Evolutionary conservation across 2,329 filamentous ascomycete species (phyloP).

Genomic region (Neofusicoccum kwambonambiense): DNA sequence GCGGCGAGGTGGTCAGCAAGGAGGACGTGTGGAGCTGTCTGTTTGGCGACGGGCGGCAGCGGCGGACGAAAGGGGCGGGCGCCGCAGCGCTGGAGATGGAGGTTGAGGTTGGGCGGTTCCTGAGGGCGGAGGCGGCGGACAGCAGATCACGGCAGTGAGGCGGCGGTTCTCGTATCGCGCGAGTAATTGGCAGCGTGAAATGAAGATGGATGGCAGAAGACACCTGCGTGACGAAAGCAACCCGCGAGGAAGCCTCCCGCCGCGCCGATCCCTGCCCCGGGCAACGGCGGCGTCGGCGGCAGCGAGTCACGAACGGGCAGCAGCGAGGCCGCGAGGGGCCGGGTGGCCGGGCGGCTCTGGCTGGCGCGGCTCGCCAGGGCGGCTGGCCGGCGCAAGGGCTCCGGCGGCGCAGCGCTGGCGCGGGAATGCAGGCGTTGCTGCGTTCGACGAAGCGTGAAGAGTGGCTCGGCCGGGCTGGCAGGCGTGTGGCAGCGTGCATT

Average conservation of each 20-base stretch:
- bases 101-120: conserved; percentile 49
- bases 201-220: neutral
- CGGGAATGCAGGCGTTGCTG: conserved; percentile 5
- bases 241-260: neutral
- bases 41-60: conserved; percentile 59
- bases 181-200: neutral
- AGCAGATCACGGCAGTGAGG: conserved; percentile 29
- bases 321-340: neutral
- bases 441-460: neutral
- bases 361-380: too few relatives aligned
- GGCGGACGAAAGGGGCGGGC: conserved; percentile 32
- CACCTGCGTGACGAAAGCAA: neutral
- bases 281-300: too few relatives aligned
- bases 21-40: conserved; percentile 86
- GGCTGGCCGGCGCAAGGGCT: neutral
- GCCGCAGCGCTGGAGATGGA: conserved; percentile 32
- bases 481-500: neutral
- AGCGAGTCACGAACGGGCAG: neutral
- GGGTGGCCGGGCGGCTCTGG: neutral
- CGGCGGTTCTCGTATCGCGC: neutral
- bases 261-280: neutral
- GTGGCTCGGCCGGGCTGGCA: neutral
- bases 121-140: conserved; percentile 58
- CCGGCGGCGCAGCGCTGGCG: neutral
- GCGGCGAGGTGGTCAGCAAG: conserved; percentile 76